These are phyloP conservation scores for Fraxinus platypoda DNA, from an alignment of 305 asterid species.

Conservation along the genomic window DNA sequence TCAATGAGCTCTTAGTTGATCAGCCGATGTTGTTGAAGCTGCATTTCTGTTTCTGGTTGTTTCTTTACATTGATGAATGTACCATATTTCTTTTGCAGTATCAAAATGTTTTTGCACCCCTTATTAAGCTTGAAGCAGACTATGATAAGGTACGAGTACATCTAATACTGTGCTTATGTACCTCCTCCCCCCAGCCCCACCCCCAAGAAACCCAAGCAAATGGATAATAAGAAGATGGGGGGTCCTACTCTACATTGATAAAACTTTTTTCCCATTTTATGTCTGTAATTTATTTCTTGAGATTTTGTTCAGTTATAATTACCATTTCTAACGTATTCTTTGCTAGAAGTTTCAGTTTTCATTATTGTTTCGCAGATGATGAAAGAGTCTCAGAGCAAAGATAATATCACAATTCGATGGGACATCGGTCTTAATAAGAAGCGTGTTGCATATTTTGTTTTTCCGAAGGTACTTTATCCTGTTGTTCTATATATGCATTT, in stretches of 20 bases:
- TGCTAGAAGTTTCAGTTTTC: slow-evolving; percentile 17
- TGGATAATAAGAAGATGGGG: neutral
- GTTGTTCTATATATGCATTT: slow-evolving; percentile 2
- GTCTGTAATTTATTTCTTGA: neutral
- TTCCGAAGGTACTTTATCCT: slow-evolving; percentile 70
- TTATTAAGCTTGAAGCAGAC: slow-evolving; percentile 98
- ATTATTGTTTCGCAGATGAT: slow-evolving; percentile 65
- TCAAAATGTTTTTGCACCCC: slow-evolving; percentile 97
- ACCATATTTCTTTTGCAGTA: slow-evolving; percentile 51
- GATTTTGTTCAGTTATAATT: slow-evolving; percentile 4
- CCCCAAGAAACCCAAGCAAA: neutral
- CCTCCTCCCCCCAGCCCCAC: neutral
- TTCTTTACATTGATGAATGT: slow-evolving; percentile 13
- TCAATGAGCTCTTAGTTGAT: slow-evolving; percentile 23
- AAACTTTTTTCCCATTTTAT: neutral
- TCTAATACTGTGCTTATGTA: slow-evolving; percentile 1
- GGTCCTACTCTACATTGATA: neutral
- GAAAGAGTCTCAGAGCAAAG: slow-evolving; percentile 99
- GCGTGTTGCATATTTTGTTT: slow-evolving; percentile 92
- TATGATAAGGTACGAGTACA: slow-evolving; percentile 73
- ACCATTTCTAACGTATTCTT: neutral
- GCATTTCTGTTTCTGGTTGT: slow-evolving; percentile 10
- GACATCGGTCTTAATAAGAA: slow-evolving; percentile 98
- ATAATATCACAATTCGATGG: slow-evolving; percentile 90
- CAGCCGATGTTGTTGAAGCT: neutral